Evolutionary conservation across 495 filamentous ascomycete species (phyloP), one percentile per base, ranked within the genome.

Genomic region (Penicillium pancosmium): DNA sequence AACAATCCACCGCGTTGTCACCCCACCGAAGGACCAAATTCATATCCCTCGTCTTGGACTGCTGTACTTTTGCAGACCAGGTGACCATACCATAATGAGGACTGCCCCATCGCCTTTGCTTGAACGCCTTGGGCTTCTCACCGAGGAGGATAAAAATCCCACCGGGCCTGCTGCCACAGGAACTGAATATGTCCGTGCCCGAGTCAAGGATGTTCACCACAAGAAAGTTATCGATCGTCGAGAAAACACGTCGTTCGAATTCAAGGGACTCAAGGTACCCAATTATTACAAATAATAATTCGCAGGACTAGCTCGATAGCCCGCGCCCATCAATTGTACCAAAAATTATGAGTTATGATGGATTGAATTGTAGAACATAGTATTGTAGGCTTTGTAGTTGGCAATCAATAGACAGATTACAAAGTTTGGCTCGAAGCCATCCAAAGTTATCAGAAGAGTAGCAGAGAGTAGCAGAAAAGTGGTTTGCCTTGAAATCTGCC

Each of bases 1-100:
- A 1, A 81, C 73, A n/a, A 66, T 80, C 23, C 78, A 82, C 58
- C 73, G 80, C 8, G 81, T 82, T 12, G 75, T 80, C 18, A 69
- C 80, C 5, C 77, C 75, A 7, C 76, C 79, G 0, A 67, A 62
- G 5, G 75, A 81, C 60, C 80, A 84, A 48, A 61, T 70, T n/a
- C 56, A 78, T 40, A 66, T 79, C 10, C 61, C 75, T 53, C 76
- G 79, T 6, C 70, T 80, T 16, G 76, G 80, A 6, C 59, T 80
- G 12, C 62, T 82, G 2, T 84, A 82, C 56, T 81, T 84, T 57
- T 62, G 64, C 43, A 56, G 81, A 34, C 68, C 68, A 0, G 69
- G 69, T 21, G 75, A 78, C 54, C 62, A 76, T 36, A 71, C 79
- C 2, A 56, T 75, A 7, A 72, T 82, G 51, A 76, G 73, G 55